Conservation (phyloP, 768 basidiomycete genomes). For the Naematelia encephala region DNA sequence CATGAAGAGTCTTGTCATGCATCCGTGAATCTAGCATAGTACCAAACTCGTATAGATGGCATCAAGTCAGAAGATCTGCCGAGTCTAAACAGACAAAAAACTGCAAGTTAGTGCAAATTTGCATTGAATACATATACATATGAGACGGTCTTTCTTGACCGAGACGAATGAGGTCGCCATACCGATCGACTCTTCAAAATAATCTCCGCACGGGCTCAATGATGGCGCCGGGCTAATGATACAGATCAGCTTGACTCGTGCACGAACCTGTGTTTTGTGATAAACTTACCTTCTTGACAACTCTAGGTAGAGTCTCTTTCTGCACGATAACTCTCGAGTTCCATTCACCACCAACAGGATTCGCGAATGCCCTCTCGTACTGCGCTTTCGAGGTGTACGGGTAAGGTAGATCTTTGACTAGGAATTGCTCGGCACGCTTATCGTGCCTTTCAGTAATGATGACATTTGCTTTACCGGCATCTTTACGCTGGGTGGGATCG, state of each 20-base stretch:
- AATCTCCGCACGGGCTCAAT: slow-evolving; percentile 48
- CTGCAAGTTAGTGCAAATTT: too few relatives aligned
- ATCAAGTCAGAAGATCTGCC: too few relatives aligned
- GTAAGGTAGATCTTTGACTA: slow-evolving; percentile 85
- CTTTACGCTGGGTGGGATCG: slow-evolving; percentile 72
- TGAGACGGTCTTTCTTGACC: too few relatives aligned
- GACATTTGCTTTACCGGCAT: slow-evolving; percentile 77
- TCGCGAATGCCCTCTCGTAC: slow-evolving; percentile 78
- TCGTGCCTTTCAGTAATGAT: slow-evolving; percentile 96
- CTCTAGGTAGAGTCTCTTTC: slow-evolving; percentile 72
- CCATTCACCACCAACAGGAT: slow-evolving; percentile 86
- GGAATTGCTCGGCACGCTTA: slow-evolving; percentile 86
- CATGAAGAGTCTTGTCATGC: background rate
- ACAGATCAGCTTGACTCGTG: background rate
- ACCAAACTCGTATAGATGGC: too few relatives aligned
- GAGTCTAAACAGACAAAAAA: too few relatives aligned
- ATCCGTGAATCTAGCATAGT: background rate
- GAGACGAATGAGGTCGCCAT: too few relatives aligned
- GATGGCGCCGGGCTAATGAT: slow-evolving; percentile 44
- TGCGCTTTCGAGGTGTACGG: slow-evolving; percentile 92
- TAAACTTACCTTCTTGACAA: slow-evolving; percentile 73
- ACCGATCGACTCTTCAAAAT: slow-evolving; percentile 41
- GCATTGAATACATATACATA: too few relatives aligned
- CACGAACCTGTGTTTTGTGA: background rate
- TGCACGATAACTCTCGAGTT: slow-evolving; percentile 66